Base-by-base conservation (phyloP, 441 rosid species). In the Brassica balearica region DNA sequence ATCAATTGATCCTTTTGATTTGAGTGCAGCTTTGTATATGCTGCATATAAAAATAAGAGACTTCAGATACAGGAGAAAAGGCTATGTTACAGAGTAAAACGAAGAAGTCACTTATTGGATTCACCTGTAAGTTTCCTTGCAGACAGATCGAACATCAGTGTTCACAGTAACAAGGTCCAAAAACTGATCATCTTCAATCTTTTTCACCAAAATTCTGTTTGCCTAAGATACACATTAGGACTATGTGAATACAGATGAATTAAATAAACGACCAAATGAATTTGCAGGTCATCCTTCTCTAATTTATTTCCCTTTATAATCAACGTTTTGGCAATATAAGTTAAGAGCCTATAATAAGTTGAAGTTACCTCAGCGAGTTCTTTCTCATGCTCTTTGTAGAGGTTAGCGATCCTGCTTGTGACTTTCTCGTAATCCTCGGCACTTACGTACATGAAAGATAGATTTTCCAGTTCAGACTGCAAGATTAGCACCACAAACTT, bases 51-150 rank as follows among this genome's bases (percentile, higher is more conserved):
- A 77, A 17, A 71, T 72, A 56, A 60, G 72, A 85, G 67, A 23
- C 14, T 62, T 72, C 56, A 65, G 61, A 70, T 78, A 22, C 69
- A 19, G 55, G 68, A 59, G 60, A 72, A 65, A 64, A 65, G 22
- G 68, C 25, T 56, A 60, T 19, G 4, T 66, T 59, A 59, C 64
- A 59, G 41, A 78, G 69, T 29, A 80, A 81, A 84, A 71, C 9
- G 51, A 53, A 71, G 14, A 29, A 29, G 34, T 5, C 34, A 29
- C 1, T 29, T 29, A 29, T 0, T 0, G 34, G 0, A 65, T 73
- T 88, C 76, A 93, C 99, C 99, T 92, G 87, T 93, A 96, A 61
- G 97, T 91, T 84, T 94, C 99, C 89, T 93, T 91, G 85, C 96
- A 94, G 34, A 85, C 88, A 74, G 95, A 84, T 62, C 83, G 89